Evolutionary conservation across 441 rosid species (phyloP).

Genomic region (Oxalis stricta): DNA sequence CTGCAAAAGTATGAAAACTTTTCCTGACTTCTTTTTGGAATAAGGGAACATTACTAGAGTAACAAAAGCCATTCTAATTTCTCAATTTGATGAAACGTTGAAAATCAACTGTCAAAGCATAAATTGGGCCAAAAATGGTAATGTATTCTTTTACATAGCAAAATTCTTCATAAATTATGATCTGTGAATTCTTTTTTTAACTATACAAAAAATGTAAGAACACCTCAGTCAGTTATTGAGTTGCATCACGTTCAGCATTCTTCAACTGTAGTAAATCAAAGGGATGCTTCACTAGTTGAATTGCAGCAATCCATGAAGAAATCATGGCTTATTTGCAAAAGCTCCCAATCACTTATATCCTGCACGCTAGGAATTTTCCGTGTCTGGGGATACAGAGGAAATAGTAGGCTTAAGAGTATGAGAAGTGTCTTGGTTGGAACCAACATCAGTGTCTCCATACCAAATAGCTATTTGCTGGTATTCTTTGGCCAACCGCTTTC

Average conservation of each 20-base stretch:
- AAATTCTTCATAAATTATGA: background rate
- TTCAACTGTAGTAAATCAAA: slow-evolving; percentile 3
- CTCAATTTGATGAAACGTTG: background rate
- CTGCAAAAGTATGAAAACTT: slow-evolving; percentile 18
- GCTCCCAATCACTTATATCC: slow-evolving; percentile 49
- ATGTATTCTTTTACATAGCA: background rate
- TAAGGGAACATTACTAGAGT: background rate
- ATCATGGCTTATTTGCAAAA: slow-evolving; percentile 24
- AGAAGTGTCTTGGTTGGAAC: slow-evolving; percentile 9
- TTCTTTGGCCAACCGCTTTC: slow-evolving; percentile 47
- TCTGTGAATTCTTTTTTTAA: slow-evolving; percentile 6
- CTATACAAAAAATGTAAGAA: background rate
- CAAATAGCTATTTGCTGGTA: slow-evolving; percentile 60
- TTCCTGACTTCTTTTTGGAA: background rate
- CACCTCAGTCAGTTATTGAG: slow-evolving; percentile 6
- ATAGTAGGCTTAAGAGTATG: slow-evolving; percentile 12
- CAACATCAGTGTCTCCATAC: slow-evolving; percentile 47
- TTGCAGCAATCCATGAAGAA: background rate
- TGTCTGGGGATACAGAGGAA: slow-evolving; percentile 9
- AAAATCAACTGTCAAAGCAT: background rate
- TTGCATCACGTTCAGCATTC: background rate
- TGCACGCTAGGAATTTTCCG: slow-evolving; percentile 10
- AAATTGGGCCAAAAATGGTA: too few species aligned
- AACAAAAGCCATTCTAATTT: background rate
- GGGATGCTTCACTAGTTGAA: background rate